Evolutionary conservation across 108 stramenopile genomes (phyloP).

Genomic region (Parietichytrium sp.): DNA sequence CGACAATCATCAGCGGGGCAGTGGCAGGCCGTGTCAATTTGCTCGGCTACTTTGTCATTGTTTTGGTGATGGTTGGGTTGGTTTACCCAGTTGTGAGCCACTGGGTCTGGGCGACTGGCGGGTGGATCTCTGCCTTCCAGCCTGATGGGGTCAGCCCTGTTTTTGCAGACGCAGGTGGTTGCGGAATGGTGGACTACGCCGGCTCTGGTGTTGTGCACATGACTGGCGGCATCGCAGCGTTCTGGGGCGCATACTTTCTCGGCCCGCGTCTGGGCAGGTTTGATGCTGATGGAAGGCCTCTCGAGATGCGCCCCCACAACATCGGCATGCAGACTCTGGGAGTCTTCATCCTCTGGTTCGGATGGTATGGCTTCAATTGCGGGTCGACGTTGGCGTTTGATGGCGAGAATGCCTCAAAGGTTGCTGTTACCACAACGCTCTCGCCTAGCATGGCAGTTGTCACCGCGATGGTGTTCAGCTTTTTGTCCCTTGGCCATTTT

Average conservation of each 20-base stretch:
- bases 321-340: slow-evolving; percentile 17
- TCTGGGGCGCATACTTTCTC: slow-evolving; percentile 65
- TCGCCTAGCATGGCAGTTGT: background rate
- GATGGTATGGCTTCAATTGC: slow-evolving; percentile 72
- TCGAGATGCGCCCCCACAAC: slow-evolving; percentile 22
- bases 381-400: slow-evolving; percentile 67
- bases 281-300: background rate
- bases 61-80: slow-evolving; percentile 69
- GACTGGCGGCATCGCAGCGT: slow-evolving; percentile 75
- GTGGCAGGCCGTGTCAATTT: slow-evolving; percentile 75
- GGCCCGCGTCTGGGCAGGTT: slow-evolving; percentile 14
- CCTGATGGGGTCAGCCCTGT: slow-evolving; percentile 34
- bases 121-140: slow-evolving; percentile 30
- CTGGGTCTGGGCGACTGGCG: slow-evolving; percentile 73
- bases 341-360: slow-evolving; percentile 45
- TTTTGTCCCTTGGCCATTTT: background rate
- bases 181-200: slow-evolving; percentile 74
- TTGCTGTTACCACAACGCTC: background rate
- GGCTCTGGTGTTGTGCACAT: slow-evolving; percentile 74
- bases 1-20: slow-evolving; percentile 73
- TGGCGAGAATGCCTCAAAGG: background rate
- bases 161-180: slow-evolving; percentile 57
- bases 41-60: slow-evolving; percentile 74
- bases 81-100: slow-evolving; percentile 83
- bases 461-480: background rate